These are phyloP conservation scores for Haplographium delicatum DNA, from an alignment of 495 filamentous ascomycete genomes.

Conservation along the genomic window DNA sequence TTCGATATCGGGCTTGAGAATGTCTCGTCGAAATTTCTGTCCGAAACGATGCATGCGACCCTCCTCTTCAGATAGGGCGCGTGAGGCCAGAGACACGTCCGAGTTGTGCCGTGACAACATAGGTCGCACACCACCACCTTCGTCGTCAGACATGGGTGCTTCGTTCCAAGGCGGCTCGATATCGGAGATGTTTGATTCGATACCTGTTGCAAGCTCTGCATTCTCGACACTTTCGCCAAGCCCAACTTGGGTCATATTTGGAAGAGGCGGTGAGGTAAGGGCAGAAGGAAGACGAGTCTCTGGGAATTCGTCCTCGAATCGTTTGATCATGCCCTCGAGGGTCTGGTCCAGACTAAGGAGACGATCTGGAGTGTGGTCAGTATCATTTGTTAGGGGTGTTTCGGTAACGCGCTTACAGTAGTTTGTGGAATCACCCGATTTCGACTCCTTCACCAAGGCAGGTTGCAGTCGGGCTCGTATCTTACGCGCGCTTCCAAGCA, in stretches of 20 bases:
- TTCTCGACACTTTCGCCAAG: conserved; percentile 36
- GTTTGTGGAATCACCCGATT: conserved; percentile 53
- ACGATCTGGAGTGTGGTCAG: conserved; percentile 50
- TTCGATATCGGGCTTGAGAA: conserved; percentile 45
- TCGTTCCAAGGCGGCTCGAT: conserved; percentile 35
- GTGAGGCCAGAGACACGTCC: conserved; percentile 73
- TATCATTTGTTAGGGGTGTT: conserved; percentile 5
- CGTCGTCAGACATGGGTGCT: conserved; percentile 31
- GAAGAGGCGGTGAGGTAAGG: conserved; percentile 18
- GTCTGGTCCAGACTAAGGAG: conserved; percentile 89
- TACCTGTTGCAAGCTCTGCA: conserved; percentile 28
- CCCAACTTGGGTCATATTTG: conserved; percentile 15
- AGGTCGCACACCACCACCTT: conserved; percentile 32
- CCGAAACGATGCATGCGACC: conserved; percentile 80
- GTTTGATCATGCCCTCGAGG: conserved; percentile 81
- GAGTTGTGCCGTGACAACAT: conserved; percentile 65
- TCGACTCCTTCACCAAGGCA: conserved; percentile 72
- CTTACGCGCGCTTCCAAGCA: conserved; percentile 79
- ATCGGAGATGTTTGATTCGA: conserved; percentile 26
- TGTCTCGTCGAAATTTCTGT: conserved; percentile 70
- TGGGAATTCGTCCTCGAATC: conserved; percentile 94
- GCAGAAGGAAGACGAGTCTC: conserved; percentile 60
- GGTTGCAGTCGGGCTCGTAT: conserved; percentile 80
- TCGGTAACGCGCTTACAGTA: conserved; percentile 58
- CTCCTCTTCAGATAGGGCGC: conserved; percentile 80